These are phyloP conservation scores for Leishmania braziliensis DNA, from an alignment of 208 protist genomes.

Conservation along the genomic window DNA sequence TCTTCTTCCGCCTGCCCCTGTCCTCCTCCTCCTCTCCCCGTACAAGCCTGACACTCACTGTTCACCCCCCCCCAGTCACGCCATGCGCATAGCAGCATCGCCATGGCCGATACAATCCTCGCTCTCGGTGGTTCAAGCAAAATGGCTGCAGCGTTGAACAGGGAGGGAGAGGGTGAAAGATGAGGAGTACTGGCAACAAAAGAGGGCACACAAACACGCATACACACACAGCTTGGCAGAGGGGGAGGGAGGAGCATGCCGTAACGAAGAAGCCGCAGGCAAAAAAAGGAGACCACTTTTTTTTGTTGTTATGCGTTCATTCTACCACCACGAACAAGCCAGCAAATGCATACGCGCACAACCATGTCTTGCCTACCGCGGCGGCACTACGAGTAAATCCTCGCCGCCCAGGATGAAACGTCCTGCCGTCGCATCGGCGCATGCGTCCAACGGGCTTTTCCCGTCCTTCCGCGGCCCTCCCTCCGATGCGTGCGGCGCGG, in stretches of 20 bases:
- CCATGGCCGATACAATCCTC: neutral
- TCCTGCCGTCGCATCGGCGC: neutral
- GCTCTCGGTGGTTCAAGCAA: neutral
- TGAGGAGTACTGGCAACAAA: neutral
- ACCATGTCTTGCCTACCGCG: neutral
- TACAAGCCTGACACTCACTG: neutral
- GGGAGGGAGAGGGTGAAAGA: neutral
- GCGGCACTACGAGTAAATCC: neutral
- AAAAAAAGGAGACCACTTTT: neutral
- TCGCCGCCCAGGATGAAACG: neutral
- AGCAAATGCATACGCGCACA: neutral
- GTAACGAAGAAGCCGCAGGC: neutral
- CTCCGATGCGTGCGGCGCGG: neutral
- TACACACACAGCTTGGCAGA: neutral
- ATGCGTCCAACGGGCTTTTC: neutral
- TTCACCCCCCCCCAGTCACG: neutral
- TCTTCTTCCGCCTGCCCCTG: neutral
- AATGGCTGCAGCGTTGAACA: neutral
- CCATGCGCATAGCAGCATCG: neutral
- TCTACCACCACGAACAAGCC: neutral
- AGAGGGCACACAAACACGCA: neutral
- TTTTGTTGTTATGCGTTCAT: neutral
- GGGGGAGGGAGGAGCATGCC: neutral
- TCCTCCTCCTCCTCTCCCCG: neutral
- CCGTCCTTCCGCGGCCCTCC: neutral